Evolutionary conservation across 2,329 filamentous ascomycete species (phyloP), one percentile per base, ranked within the genome.

Genomic region (Sarocladiaceae sp.): DNA sequence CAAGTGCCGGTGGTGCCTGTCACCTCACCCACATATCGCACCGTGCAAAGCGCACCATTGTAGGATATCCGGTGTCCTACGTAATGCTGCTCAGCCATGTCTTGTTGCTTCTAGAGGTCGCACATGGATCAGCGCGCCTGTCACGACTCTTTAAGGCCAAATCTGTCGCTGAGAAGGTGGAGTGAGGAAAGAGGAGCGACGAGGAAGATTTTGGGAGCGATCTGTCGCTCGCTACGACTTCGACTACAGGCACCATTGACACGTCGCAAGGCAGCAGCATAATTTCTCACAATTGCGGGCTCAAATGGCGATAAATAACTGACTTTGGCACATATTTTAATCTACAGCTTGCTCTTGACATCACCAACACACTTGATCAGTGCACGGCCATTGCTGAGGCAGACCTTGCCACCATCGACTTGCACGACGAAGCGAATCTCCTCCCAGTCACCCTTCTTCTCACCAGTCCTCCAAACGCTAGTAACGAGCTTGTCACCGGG

Each of bases 361-460:
- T 71, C 65, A 15, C 64, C 78, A 50, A 78, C 77, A 54, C 82
- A 73, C 77, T 81, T 90, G 63, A 97, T 81, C 65, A 93, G 68
- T 23, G 89, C 90, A 53, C 90, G 78, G 4, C 92, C 92, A 67
- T 97, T 96, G 71, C 84, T 94, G 69, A 97, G 73, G 55, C 89
- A 90, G 17, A 91, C 83, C 78, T 94, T 95, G 28, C 88, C 90
- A 28, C 86, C 84, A 60, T 87, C 86, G 23, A 96, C 84, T 66
- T 82, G 80, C 1, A 88, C 89, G 51, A 86, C 77, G 64, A 96
- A 97, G 44, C 90, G 78, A 49, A 96, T 74, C 68, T 96, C 91
- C 70, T 96, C 90, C 71, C 81, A 95, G 1, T 71, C 79, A 39
- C 79, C 80, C 64, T 84, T 77, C 59, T 63, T 64, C 60, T 84